Evolutionary conservation across 805 yeast genomes (phyloP), one percentile per base, ranked within the genome.

Genomic region (Teunomyces pallodes): DNA sequence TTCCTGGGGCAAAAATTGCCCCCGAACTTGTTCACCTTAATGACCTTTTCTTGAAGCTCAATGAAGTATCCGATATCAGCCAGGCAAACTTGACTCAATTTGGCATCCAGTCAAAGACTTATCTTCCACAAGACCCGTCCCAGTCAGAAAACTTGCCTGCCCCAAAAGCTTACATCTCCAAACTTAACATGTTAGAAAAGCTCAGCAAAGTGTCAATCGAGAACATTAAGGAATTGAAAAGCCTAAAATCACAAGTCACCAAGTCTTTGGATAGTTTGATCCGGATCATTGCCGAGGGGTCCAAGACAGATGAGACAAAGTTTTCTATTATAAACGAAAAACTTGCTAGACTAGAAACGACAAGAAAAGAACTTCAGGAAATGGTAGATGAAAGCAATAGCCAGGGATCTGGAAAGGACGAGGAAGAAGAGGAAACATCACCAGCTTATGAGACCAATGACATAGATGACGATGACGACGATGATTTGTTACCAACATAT

Each of bases 51-150:
- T 45, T 48, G 5, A 64, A 64, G 42, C 52, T 71, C 54, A 62
- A 60, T 43, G 57, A 58, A 36, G 54, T 69, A 7, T 51, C 54
- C 14, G 64, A 62, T 29, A 49, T 43, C n/a, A 59, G 62, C 32
- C 69, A 68, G 44, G 55, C 68, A n/a, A 70, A 70, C 52, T 57
- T 72, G 49, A 64, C 71, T 24, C 73, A 69, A 54, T 67, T 71
- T 40, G 69, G 70, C 3, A 57, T 62, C 27, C 76, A 71, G 54
- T 59, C 70, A n/a, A 65, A 63, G 43, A 57, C 58, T 2, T 71
- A 69, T 52, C 54, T 73, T 24, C 75, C 76, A 0, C 53, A 55
- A 7, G 69, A 69, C 50, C 74, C 69, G 0, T 45, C 61, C 7
- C 51, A 48, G n/a, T 59, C 66, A 42, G 76, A 72, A 35, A 62